Base-by-base conservation (phyloP, 768 basidiomycete species). In the Mrakia frigida region DNA sequence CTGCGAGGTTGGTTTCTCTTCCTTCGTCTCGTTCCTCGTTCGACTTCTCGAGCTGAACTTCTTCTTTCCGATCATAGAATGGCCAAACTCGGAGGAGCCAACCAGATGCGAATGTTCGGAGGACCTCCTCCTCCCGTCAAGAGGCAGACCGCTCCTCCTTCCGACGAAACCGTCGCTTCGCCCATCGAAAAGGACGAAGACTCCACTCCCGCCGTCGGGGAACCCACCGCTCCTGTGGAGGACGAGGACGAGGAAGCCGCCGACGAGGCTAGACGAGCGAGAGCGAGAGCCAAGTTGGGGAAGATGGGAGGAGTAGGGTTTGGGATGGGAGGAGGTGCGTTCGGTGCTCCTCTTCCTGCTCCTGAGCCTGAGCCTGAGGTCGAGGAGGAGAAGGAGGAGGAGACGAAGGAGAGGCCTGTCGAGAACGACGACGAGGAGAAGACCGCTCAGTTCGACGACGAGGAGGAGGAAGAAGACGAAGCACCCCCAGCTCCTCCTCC, bases 51-150 rank as follows among this genome's bases (percentile, higher is more conserved):
- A 63, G 31, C 61, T 63, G 61, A 25, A n/a, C 35, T 14, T 33
- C 56, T 28, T 56, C n/a, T 28, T 28, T 6, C n/a, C 25, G 16
- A 13, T 63, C 13, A 16, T 18, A 68, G 65, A n/a, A 95, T 97
- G 94, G 94, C 94, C 0, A 92, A 89, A 80, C 86, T 97, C 0
- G 93, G 94, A 23, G 92, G 92, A 4, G 60, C 73, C n/a, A 74
- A 74, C 37, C 73, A 74, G 43, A 90, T 96, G 53, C 25, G 77
- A 13, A 46, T 73, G 25, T 78, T 78, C 46, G 73, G 77, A 21
- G 73, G 65, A 43, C 76, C 76, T 28, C 71, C 76, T 37, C 71
- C 72, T 28, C 72, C 53, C 11, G 6, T 50, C 56, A 59, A 28
- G 43, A 46, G 7, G 43, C 33, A 43, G n/a, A 28, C n/a, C 67